Conservation (phyloP, 805 yeast species). For the Wickerhamomyces subpelliculosus region DNA sequence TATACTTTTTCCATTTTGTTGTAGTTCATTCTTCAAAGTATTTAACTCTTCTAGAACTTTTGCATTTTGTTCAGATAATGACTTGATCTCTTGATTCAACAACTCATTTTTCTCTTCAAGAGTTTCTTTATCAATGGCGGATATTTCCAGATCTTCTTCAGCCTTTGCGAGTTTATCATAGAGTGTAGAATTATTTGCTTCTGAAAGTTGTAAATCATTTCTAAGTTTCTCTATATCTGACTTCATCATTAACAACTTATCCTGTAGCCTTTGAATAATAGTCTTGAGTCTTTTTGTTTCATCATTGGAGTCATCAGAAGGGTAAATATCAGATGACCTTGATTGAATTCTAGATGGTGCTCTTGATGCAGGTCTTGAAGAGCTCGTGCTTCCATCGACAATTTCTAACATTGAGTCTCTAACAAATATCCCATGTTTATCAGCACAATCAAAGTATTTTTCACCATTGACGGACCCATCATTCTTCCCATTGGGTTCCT, state of each 20-base stretch:
- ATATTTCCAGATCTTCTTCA: conserved; percentile 26
- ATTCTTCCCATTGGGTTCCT: conserved; percentile 72
- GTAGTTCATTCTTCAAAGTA: conserved; percentile 11
- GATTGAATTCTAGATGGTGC: neutral
- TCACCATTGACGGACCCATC: conserved; percentile 65
- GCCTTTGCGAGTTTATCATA: conserved; percentile 6
- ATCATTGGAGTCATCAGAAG: neutral
- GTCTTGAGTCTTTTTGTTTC: conserved; percentile 12
- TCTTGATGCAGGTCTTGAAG: neutral
- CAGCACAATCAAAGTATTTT: conserved; percentile 51
- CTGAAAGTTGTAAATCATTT: conserved; percentile 18
- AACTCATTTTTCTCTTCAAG: conserved; percentile 27
- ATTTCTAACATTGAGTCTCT: conserved; percentile 27
- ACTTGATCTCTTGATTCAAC: conserved; percentile 18
- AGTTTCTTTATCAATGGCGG: conserved; percentile 39
- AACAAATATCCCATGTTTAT: conserved; percentile 47
- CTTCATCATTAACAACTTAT: conserved; percentile 32
- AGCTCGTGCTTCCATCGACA: neutral
- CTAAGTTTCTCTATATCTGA: conserved; percentile 24
- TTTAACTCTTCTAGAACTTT: conserved; percentile 3
- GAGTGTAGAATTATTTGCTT: conserved; percentile 25
- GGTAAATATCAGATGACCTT: neutral
- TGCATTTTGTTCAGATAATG: conserved; percentile 4
- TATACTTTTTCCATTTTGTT: too few species aligned
- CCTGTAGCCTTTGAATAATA: conserved; percentile 39